Evolutionary conservation across 2,329 filamentous ascomycete genomes (phyloP).

Genomic region (Monascus ruber): DNA sequence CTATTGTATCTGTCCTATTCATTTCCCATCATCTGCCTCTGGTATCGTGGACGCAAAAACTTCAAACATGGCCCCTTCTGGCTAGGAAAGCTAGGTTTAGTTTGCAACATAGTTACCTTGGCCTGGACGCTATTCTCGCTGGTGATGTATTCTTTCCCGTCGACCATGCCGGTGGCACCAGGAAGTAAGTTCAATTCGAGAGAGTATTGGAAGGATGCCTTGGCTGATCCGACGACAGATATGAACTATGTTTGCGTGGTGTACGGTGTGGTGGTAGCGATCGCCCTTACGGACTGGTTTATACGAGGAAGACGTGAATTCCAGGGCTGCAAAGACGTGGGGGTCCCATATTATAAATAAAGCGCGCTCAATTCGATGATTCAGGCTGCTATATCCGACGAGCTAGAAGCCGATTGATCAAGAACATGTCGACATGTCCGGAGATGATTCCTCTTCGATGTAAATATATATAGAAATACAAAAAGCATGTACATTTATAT

Average conservation of each 20-base stretch:
- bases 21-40: slow-evolving; percentile 36
- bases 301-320: slow-evolving; percentile 18
- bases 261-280: slow-evolving; percentile 19
- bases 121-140: slow-evolving; percentile 33
- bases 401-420: too few relatives aligned
- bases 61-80: slow-evolving; percentile 22
- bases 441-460: too few relatives aligned
- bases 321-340: slow-evolving; percentile 13
- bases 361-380: neutral
- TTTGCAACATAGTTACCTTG: slow-evolving; percentile 10
- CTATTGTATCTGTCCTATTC: slow-evolving; percentile 39
- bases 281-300: slow-evolving; percentile 27
- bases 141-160: slow-evolving; percentile 29
- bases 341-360: slow-evolving; percentile 3
- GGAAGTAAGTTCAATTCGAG: slow-evolving; percentile 19
- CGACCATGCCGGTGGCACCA: slow-evolving; percentile 20
- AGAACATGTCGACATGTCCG: too few relatives aligned
- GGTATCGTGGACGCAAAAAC: slow-evolving; percentile 34
- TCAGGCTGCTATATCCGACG: too few relatives aligned
- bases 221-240: slow-evolving; percentile 8
- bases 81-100: slow-evolving; percentile 1
- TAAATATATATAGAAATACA: too few relatives aligned
- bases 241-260: slow-evolving; percentile 36
- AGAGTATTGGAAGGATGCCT: neutral
- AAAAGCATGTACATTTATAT: too few relatives aligned